A percentile compares a stretch with the other conserved stretches of the same genome.
phyloP scores from a whole-genome alignment of 1,284 basidiomycete species.

The Gymnopus androsaceus region DNA sequence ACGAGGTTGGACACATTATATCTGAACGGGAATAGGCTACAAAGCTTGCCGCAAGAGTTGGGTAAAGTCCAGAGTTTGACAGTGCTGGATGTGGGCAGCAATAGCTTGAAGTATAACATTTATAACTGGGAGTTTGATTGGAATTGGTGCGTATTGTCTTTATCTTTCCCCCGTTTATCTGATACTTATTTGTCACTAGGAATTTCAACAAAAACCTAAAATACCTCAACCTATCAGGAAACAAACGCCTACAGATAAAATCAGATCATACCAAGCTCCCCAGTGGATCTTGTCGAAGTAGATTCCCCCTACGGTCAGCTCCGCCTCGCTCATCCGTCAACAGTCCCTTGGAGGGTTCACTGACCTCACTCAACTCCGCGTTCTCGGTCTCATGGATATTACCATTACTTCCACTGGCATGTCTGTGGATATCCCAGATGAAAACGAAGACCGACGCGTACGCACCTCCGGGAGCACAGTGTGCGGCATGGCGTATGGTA shows the following conservation, averaged over 20 bases:
- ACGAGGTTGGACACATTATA: constrained; percentile 75
- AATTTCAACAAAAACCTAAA: constrained; percentile 94
- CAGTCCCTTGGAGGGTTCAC: constrained; percentile 83
- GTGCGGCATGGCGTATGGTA: constrained; percentile 94
- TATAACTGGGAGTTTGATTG: constrained; percentile 99
- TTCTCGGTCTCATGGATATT: constrained; percentile 97
- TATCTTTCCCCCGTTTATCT: constrained; percentile 7
- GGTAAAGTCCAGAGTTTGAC: constrained; percentile 81
- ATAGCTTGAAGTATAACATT: constrained; percentile 96
- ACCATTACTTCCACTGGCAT: constrained; percentile 75
- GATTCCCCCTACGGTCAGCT: constrained; percentile 3
- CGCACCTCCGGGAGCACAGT: constrained; percentile 91
- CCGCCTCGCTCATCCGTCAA: constrained; percentile 20
- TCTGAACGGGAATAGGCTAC: constrained; percentile 93
- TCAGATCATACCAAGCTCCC: constrained; percentile 30
- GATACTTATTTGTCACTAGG: constrained; percentile 46
- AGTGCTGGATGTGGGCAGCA: constrained; percentile 93
- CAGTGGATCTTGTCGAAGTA: constrained; percentile 24
- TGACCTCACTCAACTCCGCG: constrained; percentile 76
- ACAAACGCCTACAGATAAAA: constrained; percentile 53
- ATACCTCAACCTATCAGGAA: constrained; percentile 71
- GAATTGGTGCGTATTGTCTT: constrained; percentile 80
- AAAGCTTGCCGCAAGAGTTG: constrained; percentile 90
- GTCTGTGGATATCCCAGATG: constrained; percentile 76
- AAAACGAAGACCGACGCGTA: constrained; percentile 88